Evolutionary conservation across 176 grass and related monocot genomes (phyloP), one percentile per base, ranked within the genome.

Genomic region (Carex kokanica): DNA sequence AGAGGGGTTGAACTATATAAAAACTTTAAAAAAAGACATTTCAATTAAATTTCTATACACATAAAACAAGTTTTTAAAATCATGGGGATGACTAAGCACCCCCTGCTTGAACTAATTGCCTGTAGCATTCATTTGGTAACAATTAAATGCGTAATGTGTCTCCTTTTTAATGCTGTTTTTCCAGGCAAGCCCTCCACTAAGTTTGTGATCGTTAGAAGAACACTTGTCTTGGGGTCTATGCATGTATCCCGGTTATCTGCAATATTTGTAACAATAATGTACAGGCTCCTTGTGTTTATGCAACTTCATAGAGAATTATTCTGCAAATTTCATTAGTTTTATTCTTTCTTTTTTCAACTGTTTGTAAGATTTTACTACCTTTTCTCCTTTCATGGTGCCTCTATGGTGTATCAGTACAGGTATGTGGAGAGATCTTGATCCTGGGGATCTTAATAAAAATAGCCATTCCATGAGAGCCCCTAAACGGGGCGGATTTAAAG

Each of bases 181-280:
- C 36, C 83, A 85, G 83, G 34, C 69, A 78, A 78, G 69, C 31
- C 70, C 83, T 78, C 83, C 83, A 21, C 38, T 85, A 47, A 75
- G 9, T 85, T 78, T 85, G 59, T 85, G 55, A 78, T 45, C 29
- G 34, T 1, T 40, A 64, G 54, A 82, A 25, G 40, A 62, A 65
- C 38, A 20, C 40, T 68, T 14, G n/a, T 23, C 24, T 56, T 56
- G 51, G 23, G 13, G 15, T 56, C 73, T 49, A 63, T 45, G 57
- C 54, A 38, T 68, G 64, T 25, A 29, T 74, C n/a, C 70, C 25
- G 11, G 41, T 73, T 51, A 74, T 74, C 43, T 74, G 49, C 20
- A 24, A 51, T 49, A 74, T 51, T 51, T 74, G 5, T 27, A 27
- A 53, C 14, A 74, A 74, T 74, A 21, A 55, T 78, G 51, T 78